Evolutionary conservation across 1,284 basidiomycete genomes (phyloP).

Genomic region (Peniophora sp.): DNA sequence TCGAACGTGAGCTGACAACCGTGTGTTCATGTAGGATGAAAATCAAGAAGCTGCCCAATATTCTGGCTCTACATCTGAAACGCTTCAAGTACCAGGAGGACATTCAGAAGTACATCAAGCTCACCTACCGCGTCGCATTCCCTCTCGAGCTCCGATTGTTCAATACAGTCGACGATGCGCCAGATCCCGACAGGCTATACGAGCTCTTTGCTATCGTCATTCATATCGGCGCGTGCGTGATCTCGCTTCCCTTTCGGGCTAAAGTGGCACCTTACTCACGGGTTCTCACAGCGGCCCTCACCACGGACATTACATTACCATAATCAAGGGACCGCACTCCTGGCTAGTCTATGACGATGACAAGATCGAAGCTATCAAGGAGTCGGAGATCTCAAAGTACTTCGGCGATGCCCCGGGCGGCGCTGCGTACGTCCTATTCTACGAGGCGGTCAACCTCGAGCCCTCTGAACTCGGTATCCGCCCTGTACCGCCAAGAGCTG

Average conservation of each 20-base stretch:
- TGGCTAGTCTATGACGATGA: conserved; percentile 98
- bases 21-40: conserved; percentile 71
- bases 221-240: conserved; percentile 91
- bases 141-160: conserved; percentile 91
- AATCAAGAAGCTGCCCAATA: conserved; percentile 91
- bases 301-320: conserved; percentile 96
- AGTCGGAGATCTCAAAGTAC: conserved; percentile 86
- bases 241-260: not conserved
- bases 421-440: conserved; percentile 95
- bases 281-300: conserved; percentile 69
- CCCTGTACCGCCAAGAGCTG: conserved; percentile 13
- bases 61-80: conserved; percentile 93
- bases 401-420: conserved; percentile 89
- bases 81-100: conserved; percentile 97
- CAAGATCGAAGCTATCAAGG: conserved; percentile 80
- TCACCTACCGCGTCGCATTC: conserved; percentile 94
- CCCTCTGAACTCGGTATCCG: conserved; percentile 59
- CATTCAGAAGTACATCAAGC: conserved; percentile 83
- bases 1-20: not conserved
- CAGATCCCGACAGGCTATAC: conserved; percentile 85
- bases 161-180: conserved; percentile 92
- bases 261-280: conserved; percentile 11
- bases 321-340: conserved; percentile 77
- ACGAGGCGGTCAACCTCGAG: conserved; percentile 88
- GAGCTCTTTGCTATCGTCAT: conserved; percentile 94